Percentiles rank a stretch among this genome's conserved stretches.
These are phyloP conservation scores for Cinnamomum chago DNA, from an alignment of 164 flowering plant genomes.

Conservation along the genomic window DNA sequence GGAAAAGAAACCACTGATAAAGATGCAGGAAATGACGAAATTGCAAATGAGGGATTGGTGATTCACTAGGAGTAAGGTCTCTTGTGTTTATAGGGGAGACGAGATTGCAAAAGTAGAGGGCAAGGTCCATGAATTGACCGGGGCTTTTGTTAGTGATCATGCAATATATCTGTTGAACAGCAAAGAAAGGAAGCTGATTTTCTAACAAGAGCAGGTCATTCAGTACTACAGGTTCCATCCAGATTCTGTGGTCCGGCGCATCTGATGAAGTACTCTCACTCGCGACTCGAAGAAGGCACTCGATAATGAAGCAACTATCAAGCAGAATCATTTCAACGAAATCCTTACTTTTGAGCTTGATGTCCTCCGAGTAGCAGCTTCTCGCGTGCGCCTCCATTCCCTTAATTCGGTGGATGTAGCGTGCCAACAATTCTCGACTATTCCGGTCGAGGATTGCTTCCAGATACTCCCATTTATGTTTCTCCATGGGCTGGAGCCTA, in stretches of 20 bases:
- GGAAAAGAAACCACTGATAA: not conserved
- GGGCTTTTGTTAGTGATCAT: not conserved
- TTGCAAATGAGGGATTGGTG: not conserved
- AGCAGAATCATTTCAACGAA: constrained; percentile 4
- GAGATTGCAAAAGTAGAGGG: not conserved
- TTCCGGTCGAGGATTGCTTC: constrained; percentile 5
- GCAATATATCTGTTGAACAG: not conserved
- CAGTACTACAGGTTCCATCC: not conserved
- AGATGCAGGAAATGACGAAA: not conserved
- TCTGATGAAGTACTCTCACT: not conserved
- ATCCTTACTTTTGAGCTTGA: not conserved
- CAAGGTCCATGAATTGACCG: not conserved
- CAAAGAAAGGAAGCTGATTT: constrained; percentile 12
- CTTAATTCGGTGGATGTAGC: constrained; percentile 19
- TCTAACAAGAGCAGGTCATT: constrained; percentile 7
- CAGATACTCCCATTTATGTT: constrained; percentile 39
- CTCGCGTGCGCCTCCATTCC: constrained; percentile 26
- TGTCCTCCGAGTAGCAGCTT: not conserved
- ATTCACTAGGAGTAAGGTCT: not conserved
- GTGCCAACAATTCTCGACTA: constrained; percentile 11
- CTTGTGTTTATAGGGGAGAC: not conserved
- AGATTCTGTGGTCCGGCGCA: not conserved
- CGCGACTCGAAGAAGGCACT: not conserved
- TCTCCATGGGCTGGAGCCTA: constrained; percentile 36
- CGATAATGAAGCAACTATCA: constrained; percentile 6